Conservation (phyloP, 1,139 yeast genomes). For the Groenewaldozyma sp. region DNA sequence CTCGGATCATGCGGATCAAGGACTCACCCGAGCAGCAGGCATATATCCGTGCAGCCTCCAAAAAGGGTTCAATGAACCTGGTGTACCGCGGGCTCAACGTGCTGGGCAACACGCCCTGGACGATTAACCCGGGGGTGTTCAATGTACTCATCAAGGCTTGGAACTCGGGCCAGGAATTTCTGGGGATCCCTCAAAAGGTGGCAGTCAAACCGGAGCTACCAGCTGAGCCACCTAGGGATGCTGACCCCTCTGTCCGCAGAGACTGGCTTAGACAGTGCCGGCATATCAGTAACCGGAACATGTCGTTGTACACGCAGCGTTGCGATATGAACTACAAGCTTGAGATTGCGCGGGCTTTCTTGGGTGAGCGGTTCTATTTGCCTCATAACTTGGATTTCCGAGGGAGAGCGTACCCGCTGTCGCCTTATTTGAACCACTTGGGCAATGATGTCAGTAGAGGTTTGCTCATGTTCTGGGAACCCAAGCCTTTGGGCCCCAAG, state of each 20-base stretch:
- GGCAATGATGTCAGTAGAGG: slow-evolving; percentile 91
- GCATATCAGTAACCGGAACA: slow-evolving; percentile 48
- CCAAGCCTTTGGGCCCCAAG: slow-evolving; percentile 59
- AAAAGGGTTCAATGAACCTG: slow-evolving; percentile 50
- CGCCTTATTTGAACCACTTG: slow-evolving; percentile 71
- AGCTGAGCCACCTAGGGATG: slow-evolving; percentile 48
- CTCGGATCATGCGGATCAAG: slow-evolving; percentile 61
- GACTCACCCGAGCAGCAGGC: slow-evolving; percentile 89
- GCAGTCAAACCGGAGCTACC: slow-evolving; percentile 48
- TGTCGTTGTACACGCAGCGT: slow-evolving; percentile 70
- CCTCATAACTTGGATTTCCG: slow-evolving; percentile 93
- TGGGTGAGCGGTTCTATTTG: slow-evolving; percentile 72
- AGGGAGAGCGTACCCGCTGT: slow-evolving; percentile 92
- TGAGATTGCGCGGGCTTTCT: slow-evolving; percentile 87
- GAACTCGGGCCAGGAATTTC: slow-evolving; percentile 74
- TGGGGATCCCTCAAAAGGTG: slow-evolving; percentile 62
- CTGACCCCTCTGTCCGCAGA: slow-evolving; percentile 61
- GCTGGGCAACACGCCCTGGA: slow-evolving; percentile 87
- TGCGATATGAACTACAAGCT: slow-evolving; percentile 90
- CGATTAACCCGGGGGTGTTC: slow-evolving; percentile 66
- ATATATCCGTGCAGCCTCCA: slow-evolving; percentile 76
- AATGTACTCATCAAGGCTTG: slow-evolving; percentile 66
- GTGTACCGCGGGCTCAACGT: slow-evolving; percentile 82
- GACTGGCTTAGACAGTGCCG: slow-evolving; percentile 60
- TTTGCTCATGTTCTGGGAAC: slow-evolving; percentile 80